These are phyloP conservation scores for Phytophthora aleatoria DNA, from an alignment of 352 stramenopile genomes.

Conservation along the genomic window DNA sequence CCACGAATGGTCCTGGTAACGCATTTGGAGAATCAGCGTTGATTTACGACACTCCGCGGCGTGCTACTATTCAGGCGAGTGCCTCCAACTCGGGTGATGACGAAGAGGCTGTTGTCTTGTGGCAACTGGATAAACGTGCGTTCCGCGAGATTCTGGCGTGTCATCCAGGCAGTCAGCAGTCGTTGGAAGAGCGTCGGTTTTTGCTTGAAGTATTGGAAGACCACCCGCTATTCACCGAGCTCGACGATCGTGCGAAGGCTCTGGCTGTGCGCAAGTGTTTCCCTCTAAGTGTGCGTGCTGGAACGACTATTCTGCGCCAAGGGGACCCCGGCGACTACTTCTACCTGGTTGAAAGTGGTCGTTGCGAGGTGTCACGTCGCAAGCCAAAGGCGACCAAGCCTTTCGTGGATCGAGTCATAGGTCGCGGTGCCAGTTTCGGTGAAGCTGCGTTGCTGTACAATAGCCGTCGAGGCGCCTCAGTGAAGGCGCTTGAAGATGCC, in stretches of 20 bases:
- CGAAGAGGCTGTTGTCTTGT: slow-evolving; percentile 58
- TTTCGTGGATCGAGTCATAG: slow-evolving; percentile 77
- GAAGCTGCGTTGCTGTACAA: slow-evolving; percentile 98
- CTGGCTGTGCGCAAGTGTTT: slow-evolving; percentile 87
- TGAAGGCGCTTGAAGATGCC: slow-evolving; percentile 81
- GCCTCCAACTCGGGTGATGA: slow-evolving; percentile 9
- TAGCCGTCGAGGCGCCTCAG: slow-evolving; percentile 92
- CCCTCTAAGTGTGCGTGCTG: slow-evolving; percentile 61
- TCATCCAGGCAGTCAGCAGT: slow-evolving; percentile 76
- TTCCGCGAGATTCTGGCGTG: slow-evolving; percentile 65
- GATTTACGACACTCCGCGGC: slow-evolving; percentile 85
- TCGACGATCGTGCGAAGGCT: slow-evolving; percentile 79
- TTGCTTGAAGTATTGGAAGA: slow-evolving; percentile 70
- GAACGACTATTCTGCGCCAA: slow-evolving; percentile 73
- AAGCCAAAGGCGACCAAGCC: slow-evolving; percentile 58
- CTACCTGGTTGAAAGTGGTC: slow-evolving; percentile 79
- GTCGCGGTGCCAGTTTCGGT: slow-evolving; percentile 87
- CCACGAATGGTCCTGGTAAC: slow-evolving; percentile 77
- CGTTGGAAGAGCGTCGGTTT: slow-evolving; percentile 79
- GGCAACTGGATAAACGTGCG: slow-evolving; percentile 71
- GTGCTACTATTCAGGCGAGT: slow-evolving; percentile 63
- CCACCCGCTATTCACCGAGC: slow-evolving; percentile 75
- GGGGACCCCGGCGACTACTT: slow-evolving; percentile 88
- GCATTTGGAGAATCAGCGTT: slow-evolving; percentile 85
- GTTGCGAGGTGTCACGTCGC: slow-evolving; percentile 73